Conservation (phyloP, 148 eudicot genomes). For the Mesembryanthemum crystallinum region DNA sequence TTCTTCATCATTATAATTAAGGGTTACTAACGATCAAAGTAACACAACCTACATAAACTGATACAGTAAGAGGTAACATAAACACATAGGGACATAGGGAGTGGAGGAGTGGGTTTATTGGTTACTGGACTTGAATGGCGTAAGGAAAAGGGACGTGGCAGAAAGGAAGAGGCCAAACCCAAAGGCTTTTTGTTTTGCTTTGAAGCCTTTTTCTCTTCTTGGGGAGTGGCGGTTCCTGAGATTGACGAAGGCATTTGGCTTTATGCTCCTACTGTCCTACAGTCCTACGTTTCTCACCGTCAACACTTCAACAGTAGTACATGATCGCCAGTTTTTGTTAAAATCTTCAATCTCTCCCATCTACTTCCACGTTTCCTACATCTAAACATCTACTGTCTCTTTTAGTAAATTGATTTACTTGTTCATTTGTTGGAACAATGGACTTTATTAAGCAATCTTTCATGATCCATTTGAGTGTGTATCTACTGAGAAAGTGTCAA, state of each 20-base stretch:
- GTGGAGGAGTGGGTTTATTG: neutral
- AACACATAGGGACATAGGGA: too few relatives aligned
- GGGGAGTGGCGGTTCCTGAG: neutral
- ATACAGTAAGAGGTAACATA: too few relatives aligned
- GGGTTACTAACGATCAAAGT: too few relatives aligned
- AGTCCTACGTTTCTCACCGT: neutral
- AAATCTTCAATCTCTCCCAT: too few relatives aligned
- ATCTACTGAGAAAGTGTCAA: too few relatives aligned
- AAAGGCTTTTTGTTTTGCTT: neutral
- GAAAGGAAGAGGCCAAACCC: neutral
- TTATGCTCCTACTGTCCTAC: neutral
- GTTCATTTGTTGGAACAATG: too few relatives aligned
- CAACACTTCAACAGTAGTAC: too few relatives aligned
- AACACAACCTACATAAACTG: too few relatives aligned
- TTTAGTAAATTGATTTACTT: too few relatives aligned
- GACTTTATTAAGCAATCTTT: too few relatives aligned
- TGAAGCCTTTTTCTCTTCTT: neutral
- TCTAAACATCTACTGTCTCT: neutral
- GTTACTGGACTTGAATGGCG: neutral
- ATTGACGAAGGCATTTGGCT: neutral
- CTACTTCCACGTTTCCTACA: neutral
- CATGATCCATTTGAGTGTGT: too few relatives aligned
- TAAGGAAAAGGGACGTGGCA: neutral
- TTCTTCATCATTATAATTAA: too few relatives aligned
- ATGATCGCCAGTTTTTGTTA: neutral